Evolutionary conservation across 2,329 filamentous ascomycete genomes (phyloP), one percentile per base, ranked within the genome.

Genomic region (Aspergillus spinulosporus): DNA sequence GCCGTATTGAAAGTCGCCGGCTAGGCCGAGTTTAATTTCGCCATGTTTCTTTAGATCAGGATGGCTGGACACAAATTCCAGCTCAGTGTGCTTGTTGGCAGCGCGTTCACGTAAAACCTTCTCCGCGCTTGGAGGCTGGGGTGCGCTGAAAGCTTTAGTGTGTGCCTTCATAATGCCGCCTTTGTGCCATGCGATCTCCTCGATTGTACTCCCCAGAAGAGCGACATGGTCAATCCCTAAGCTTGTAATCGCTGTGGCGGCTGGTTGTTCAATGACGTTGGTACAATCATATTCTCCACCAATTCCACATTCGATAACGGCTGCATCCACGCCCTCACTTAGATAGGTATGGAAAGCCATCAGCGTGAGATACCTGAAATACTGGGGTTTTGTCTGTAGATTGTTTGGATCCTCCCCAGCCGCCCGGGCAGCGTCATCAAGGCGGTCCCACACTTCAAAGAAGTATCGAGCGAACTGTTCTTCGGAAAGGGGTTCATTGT

Each of bases 201-300:
- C 86, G 49, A 93, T 82, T 0, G 90, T 92, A 37, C 83, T 80
- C 8, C 92, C 92, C 36, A 97, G 79, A 81, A 96, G 86, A 3
- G 82, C 85, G 0, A 88, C 86, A 72, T 97, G 92, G 66, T 97
- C 92, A 58, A 96, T 88, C 3, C 90, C 92, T 43, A 97, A 73
- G 66, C 88, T 91, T 15, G 91, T 87, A 37, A 97, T 86, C 0
- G 88, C 89, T 1, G 86, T 83, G 1, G 86, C 87, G 5, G 84
- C 86, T 1, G 92, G 88, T 9, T 83, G 80, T 8, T 81, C 78
- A 4, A 99, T 74, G 21, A 97, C 83, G 68, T 97, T 97, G 8
- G 94, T 99, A 29, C 89, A 88, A 68, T 97, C 93, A 67, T 92
- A 92, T 74, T 96, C 90, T 48, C 92, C 94, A 12, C 94, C 94